Evolutionary conservation across 371 early-diverging fungal genomes (phyloP), one percentile per base, ranked within the genome.

Genomic region (Mucor irregularis): DNA sequence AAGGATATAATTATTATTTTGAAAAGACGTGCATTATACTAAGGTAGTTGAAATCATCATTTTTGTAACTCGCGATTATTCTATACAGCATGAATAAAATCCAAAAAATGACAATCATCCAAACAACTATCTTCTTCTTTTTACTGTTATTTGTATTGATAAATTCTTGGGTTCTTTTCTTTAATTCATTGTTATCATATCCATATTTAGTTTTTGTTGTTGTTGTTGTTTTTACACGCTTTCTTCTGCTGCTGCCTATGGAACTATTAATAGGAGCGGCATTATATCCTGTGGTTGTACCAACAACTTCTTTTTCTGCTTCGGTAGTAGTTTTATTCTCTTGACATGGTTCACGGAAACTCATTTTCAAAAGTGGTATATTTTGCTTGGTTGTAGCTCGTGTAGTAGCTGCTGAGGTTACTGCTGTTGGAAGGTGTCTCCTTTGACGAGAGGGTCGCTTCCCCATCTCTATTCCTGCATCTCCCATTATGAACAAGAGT

Each of bases 391-490:
- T 53, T 19, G 14, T 5, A 5, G 53, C 17, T 11, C 33, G 45
- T 0, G 17, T 2, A 16, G 39, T 17, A 17, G 46, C 34, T 11
- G 64, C 40, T 29, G 40, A 40, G n/a, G 64, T 45, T 1, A 49
- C 26, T 21, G 66, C 31, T 22, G 30, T 39, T 30, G 66, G 66
- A 13, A 66, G 43, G 43, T 66, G 66, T 17, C 66, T 34, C 13
- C 62, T 30, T 37, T 58, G 53, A 10, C 66, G 42, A 19, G 66
- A 61, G 14, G 55, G 58, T 2, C 66, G 47, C 17, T 50, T 49
- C 0, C 62, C 61, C 45, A 61, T 57, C 3, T 58, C 56, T 14
- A 60, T 19, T n/a, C n/a, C 46, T n/a, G 25, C 22, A 37, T 63
- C 53, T 38, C 46, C 26, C 28, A 51, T 10, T 5, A 44, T 26